A percentile compares a stretch with the other conserved stretches of the same genome.
Evolutionary conservation across 2,329 filamentous ascomycete species (phyloP).

Genomic region (Didymella glomerata): DNA sequence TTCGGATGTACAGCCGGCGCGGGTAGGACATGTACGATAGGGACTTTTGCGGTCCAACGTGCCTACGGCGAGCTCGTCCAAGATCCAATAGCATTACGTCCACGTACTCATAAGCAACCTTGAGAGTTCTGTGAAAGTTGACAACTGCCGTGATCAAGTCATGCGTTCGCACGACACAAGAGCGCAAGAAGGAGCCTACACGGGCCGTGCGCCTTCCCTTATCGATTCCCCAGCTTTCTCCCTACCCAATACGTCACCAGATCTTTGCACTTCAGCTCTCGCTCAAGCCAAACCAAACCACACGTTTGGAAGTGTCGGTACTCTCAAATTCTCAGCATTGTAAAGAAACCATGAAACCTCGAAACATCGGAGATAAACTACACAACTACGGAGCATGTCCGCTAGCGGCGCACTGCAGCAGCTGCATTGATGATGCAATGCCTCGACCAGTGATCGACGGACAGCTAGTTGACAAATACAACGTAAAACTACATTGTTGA

Average conservation of each 20-base stretch:
- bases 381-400: background rate
- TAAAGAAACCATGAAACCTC: no score
- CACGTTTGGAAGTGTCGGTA: no score
- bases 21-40: background rate
- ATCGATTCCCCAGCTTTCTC: background rate
- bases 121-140: no score
- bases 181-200: no score
- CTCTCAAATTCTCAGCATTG: no score
- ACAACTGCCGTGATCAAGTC: no score
- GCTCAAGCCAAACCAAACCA: no score
- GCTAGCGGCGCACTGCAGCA: slow-evolving; percentile 11
- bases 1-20: background rate
- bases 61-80: background rate
- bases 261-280: no score
- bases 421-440: slow-evolving; percentile 22
- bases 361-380: background rate
- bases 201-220: background rate
- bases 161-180: no score
- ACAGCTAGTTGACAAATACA: slow-evolving; percentile 4
- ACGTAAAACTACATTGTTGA: background rate
- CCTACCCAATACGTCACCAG: background rate
- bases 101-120: no score
- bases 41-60: background rate
- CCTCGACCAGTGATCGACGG: slow-evolving; percentile 6
- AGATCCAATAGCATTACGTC: background rate